Evolutionary conservation across 192 early-diverging fungal species (phyloP).

Genomic region (Backusella liffmaniae): DNA sequence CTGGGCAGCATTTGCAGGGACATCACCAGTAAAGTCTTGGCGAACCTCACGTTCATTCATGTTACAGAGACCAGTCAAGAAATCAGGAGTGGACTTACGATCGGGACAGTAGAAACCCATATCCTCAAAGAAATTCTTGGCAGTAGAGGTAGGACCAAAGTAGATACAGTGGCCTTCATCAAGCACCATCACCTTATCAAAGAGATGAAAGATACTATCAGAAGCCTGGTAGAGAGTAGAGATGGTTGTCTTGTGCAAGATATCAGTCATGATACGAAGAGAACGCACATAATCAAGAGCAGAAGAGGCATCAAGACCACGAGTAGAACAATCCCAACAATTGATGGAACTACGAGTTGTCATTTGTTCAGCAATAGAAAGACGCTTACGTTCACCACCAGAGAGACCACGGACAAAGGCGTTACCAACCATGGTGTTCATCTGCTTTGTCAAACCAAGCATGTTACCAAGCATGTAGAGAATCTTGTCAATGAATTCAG

Average conservation of each 20-base stretch:
- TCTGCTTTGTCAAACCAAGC: constrained; percentile 56
- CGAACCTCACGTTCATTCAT: constrained; percentile 49
- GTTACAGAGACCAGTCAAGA: constrained; percentile 69
- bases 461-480: constrained; percentile 50
- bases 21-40: constrained; percentile 49
- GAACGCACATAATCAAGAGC: constrained; percentile 78
- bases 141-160: constrained; percentile 62
- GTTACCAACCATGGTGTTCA: constrained; percentile 71
- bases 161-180: constrained; percentile 68
- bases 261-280: constrained; percentile 70
- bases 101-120: constrained; percentile 62
- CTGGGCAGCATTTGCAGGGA: constrained; percentile 60
- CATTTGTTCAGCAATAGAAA: constrained; percentile 77
- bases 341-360: constrained; percentile 56
- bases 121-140: constrained; percentile 59
- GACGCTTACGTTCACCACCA: constrained; percentile 76
- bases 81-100: constrained; percentile 72
- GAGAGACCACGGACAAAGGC: constrained; percentile 75
- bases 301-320: constrained; percentile 78
- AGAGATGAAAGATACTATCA: constrained; percentile 74
- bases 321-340: constrained; percentile 61
- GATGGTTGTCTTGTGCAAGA: constrained; percentile 60
- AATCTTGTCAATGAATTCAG: constrained; percentile 50
- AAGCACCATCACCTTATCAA: constrained; percentile 69
- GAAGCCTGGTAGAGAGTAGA: constrained; percentile 65